Base-by-base conservation (phyloP, 306 rosid genomes). In the Vachellia pachyceras region DNA sequence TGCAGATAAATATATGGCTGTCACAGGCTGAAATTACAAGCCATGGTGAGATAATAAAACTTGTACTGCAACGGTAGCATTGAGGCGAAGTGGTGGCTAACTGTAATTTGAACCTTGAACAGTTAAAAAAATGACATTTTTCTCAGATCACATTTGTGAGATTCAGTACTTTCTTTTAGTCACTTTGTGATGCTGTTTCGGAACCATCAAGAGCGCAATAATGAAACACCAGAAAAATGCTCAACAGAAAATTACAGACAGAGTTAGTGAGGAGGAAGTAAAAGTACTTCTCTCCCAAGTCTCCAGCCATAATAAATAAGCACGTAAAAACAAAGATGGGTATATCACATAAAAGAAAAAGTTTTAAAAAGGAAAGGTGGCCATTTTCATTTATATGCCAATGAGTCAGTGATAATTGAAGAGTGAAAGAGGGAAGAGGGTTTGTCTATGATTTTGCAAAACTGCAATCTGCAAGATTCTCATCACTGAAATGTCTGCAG, bases 381-480 rank as follows among this genome's bases (percentile, higher is more conserved):
- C 25, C 17, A 40, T 63, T 66, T 46, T 82, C 77, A 78, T 81
- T 70, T 46, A 78, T 70, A 75, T 75, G 82, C 74, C 72, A 87
- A 84, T 45, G 82, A 64, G 77, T 71, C 78, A 64, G 82, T 78
- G 23, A 87, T 87, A 87, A 84, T 84, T 87, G 90, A 87, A 47
- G 86, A 75, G 87, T 18, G 90, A 57, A 57, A 45, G 52, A 42
- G 40, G 40, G 44, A 61, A 39, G 77, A 23, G 55, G 9, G 8
- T 10, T 12, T 23, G 37, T 10, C 67, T 10, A 23, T 77, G 79
- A 78, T 78, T 78, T 81, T 78, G 87, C 84, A 84, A 87, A 84
- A 87, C 88, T 76, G 82, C 41, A 77, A 87, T 50, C 54, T 85
- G 85, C 86, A 85, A 86, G 46, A 67, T 77, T 87, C 83, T 87